Evolutionary conservation across 345 rosid genomes (phyloP).

Genomic region (Ceriops tagal): DNA sequence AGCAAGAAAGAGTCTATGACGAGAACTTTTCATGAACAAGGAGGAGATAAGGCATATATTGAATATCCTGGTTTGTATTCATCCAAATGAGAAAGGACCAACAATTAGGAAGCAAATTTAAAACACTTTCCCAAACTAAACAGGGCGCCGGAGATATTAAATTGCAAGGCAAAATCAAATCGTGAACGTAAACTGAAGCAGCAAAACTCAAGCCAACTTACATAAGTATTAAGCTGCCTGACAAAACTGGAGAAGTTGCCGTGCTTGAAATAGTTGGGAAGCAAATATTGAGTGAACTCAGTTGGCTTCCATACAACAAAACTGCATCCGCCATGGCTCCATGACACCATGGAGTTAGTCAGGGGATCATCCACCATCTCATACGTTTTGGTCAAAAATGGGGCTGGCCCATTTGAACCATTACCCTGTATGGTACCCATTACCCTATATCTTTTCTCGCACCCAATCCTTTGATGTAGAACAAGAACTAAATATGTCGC

Average conservation of each 20-base stretch:
- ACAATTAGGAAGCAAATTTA: no score
- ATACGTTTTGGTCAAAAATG: conserved; percentile 20
- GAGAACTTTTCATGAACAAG: no score
- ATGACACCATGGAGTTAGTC: conserved; percentile 12
- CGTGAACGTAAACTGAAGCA: neutral
- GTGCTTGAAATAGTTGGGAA: conserved; percentile 26
- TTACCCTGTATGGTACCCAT: conserved; percentile 35
- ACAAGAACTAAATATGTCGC: no score
- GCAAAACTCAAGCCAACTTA: neutral
- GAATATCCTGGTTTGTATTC: no score
- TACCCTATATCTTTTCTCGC: no score
- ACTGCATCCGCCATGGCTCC: conserved; percentile 19
- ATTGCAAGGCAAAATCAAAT: neutral
- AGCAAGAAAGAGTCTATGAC: no score
- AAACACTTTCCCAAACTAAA: no score
- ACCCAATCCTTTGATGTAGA: no score
- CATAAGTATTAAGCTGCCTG: conserved; percentile 29
- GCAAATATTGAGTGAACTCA: conserved; percentile 21
- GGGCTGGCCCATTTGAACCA: conserved; percentile 29
- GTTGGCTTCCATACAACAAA: conserved; percentile 32
- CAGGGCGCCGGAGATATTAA: no score
- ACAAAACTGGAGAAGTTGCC: conserved; percentile 28
- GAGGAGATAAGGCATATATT: no score
- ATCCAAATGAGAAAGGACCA: no score
- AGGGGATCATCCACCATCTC: conserved; percentile 26